Percentiles rank a stretch among this genome's conserved stretches.
These are phyloP conservation scores for Claviceps humidiphila DNA, from an alignment of 2,329 filamentous ascomycete genomes.

Conservation along the genomic window DNA sequence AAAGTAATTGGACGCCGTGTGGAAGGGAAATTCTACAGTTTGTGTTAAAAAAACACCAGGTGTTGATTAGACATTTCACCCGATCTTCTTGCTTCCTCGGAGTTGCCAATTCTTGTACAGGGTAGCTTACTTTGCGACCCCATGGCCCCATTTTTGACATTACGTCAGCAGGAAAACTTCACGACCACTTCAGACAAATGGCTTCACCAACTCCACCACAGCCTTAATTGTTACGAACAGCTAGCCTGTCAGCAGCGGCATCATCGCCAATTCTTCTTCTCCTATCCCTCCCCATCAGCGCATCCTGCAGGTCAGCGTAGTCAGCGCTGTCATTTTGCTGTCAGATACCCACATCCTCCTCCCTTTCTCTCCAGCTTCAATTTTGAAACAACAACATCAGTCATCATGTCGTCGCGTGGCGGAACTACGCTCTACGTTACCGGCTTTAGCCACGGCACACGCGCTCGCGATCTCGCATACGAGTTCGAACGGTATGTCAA, in stretches of 20 bases:
- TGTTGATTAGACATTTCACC: background rate
- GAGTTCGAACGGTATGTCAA: constrained; percentile 99
- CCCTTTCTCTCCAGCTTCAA: constrained; percentile 2
- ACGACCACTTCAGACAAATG: constrained; percentile 2
- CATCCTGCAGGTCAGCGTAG: background rate
- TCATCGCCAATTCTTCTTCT: constrained; percentile 1
- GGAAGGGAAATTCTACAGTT: background rate
- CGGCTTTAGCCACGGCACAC: constrained; percentile 96
- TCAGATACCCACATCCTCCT: constrained; percentile 2
- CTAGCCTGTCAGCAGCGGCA: constrained; percentile 3
- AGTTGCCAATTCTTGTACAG: background rate
- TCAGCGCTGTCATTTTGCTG: constrained; percentile 1
- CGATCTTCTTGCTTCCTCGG: background rate
- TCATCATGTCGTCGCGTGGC: constrained; percentile 83
- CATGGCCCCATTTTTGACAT: background rate
- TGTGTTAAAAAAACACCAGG: background rate
- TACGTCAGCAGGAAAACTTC: constrained; percentile 13
- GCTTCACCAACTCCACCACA: constrained; percentile 5
- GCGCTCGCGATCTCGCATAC: constrained; percentile 97
- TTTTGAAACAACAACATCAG: constrained; percentile 4
- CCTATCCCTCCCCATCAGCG: background rate
- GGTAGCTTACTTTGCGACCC: background rate
- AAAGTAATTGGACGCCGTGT: background rate
- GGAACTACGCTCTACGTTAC: constrained; percentile 95
- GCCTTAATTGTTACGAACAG: background rate